Base-by-base conservation (phyloP, 306 rosid genomes). In the Cotoneaster glaucophyllus region DNA sequence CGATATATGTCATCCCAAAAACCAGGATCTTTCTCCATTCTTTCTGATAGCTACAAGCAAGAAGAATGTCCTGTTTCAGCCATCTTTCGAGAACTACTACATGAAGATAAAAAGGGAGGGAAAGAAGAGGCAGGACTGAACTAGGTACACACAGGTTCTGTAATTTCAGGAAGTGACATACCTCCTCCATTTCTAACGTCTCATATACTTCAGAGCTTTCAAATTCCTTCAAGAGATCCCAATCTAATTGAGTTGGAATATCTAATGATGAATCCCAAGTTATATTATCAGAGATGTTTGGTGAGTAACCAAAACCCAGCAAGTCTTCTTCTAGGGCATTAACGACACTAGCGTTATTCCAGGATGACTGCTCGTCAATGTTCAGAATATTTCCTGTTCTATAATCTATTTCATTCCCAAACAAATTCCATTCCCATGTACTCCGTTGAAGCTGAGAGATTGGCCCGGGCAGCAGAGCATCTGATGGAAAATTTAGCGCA, bases 1-100 rank as follows among this genome's bases (percentile, higher is more conserved):
- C 96, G 97, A 81, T 95, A 92, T 72, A 95, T 86, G 17, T 89
- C 90, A 84, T 92, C 91, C 99, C 99, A 95, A 43, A 71, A 79
- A 70, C 92, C 97, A 77, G 65, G 71, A 73, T 79, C 78, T 70
- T 85, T 85, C 73, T 89, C 99, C 84, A 74, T 85, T 82, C 99
- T 95, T 83, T 90, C 93, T 69, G 86, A 88, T 78, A 88, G 77
- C 99, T 95, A 82, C 82, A 87, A 76, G 67, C 72, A 56, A 29
- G 29, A 84, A 75, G 21, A 45, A 64, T 50, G 71, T 64, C 62
- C 34, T 11, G 31, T 78, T 71, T 81, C 79, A 84, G 79, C 53
- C 50, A 64, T 45, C 66, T 48, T 69, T 81, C 56, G 11, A 82
- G 50, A 67, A 63, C 77, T 66, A 70, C 62, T 45, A 77, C 74